Percentiles rank a stretch among this genome's conserved stretches.
These are phyloP conservation scores for Solanum dulcamara DNA, from an alignment of 257 asterid genomes.

Conservation along the genomic window DNA sequence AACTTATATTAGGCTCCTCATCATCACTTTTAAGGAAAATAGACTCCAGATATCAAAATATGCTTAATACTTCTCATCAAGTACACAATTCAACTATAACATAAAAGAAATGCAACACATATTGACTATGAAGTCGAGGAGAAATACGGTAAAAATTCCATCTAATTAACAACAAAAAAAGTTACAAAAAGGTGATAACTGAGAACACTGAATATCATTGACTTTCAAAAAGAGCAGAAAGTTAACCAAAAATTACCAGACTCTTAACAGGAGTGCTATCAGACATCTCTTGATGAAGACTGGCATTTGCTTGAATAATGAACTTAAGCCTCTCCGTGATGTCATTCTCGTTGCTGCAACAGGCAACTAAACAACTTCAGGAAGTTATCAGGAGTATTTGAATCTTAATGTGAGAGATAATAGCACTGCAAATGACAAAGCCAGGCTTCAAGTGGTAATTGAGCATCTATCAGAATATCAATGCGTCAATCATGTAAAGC, in stretches of 20 bases:
- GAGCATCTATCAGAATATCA: not conserved
- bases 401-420: not conserved
- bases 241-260: slow-evolving; percentile 12
- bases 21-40: not conserved
- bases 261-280: slow-evolving; percentile 41
- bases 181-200: not conserved
- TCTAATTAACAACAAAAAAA: not conserved
- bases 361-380: slow-evolving; percentile 3
- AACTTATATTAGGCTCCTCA: not conserved
- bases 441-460: not conserved
- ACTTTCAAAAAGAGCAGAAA: not conserved
- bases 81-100: not conserved
- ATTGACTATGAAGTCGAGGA: not conserved
- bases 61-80: not conserved
- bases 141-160: not conserved
- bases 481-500: not conserved
- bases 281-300: slow-evolving; percentile 43
- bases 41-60: not conserved
- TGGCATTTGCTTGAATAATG: slow-evolving; percentile 68
- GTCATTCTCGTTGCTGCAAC: slow-evolving; percentile 93
- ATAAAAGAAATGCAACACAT: not conserved
- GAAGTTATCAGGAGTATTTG: not conserved
- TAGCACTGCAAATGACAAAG: not conserved
- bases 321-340: slow-evolving; percentile 59
- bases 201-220: not conserved